Percentiles rank a stretch among this genome's conserved stretches.
These are phyloP conservation scores for Cyclocybe cylindracea DNA, from an alignment of 768 basidiomycete species.

Conservation along the genomic window DNA sequence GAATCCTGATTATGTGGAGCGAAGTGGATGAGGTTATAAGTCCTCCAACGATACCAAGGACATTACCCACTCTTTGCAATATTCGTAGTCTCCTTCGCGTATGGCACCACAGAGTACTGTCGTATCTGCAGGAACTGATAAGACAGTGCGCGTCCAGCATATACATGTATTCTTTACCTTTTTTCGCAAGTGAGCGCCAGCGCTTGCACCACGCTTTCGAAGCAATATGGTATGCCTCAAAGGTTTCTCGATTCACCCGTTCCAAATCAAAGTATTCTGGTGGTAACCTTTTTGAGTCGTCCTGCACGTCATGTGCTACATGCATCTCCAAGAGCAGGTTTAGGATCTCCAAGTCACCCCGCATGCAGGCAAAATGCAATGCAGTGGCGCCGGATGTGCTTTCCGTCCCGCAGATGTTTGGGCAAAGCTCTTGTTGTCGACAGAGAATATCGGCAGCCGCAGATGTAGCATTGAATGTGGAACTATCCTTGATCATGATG, in stretches of 20 bases:
- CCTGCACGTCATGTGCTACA: not conserved
- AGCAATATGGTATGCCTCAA: not conserved
- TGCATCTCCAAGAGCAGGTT: not conserved
- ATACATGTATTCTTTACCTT: not conserved
- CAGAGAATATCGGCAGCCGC: not conserved
- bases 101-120: not conserved
- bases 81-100: not conserved
- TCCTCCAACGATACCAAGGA: not conserved
- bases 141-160: not conserved
- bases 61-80: conserved; percentile 3
- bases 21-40: no score
- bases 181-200: conserved; percentile 1
- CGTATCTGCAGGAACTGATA: not conserved
- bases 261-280: not conserved
- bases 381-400: not conserved
- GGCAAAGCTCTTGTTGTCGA: conserved; percentile 1
- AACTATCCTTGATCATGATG: not conserved
- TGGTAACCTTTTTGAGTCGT: not conserved
- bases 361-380: conserved; percentile 4
- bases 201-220: not conserved
- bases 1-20: not conserved
- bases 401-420: not conserved
- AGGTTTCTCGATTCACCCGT: not conserved
- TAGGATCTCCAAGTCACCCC: not conserved
- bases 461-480: not conserved